Evolutionary conservation across 176 grass and related monocot genomes (phyloP), one percentile per base, ranked within the genome.

Genomic region (Elymus sibiricus): DNA sequence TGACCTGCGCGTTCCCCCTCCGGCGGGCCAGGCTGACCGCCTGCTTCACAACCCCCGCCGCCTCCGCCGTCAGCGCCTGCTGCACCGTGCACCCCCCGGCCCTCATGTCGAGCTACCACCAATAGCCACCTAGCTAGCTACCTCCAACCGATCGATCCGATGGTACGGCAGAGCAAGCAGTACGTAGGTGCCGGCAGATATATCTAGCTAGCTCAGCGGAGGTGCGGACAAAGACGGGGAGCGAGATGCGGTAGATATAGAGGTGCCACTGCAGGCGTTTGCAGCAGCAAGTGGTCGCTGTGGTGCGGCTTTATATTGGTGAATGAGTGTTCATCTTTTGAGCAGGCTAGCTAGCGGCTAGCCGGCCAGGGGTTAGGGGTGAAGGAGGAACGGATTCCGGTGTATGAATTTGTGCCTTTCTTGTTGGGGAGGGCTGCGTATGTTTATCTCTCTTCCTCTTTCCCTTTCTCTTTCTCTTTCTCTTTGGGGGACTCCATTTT

Each of bases 1-100:
- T 98, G 74, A 98, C 94, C 79, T 98, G 93, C 15, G 97, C 97
- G 53, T 96, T 95, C 31, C 97, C 94, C 70, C 97, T 80, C 17
- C 92, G 90, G 9, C 88, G 83, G 0, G 97, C 94, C 1, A 98
- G 88, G 76, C 44, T 93, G 59, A 96, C 91, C 17, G 94, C 94
- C 83, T 94, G 97, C 90, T 95, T 95, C 59, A 96, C 91, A 5
- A 89, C 89, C 3, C 80, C 78, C n/a, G 93, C 92, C 27, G 94
- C 93, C 62, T 90, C 96, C 22, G 84, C 85, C 22, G 96, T 89
- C 17, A 98, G 88, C 17, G 92, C 85, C 76, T 98, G 96, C 80
- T 95, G 93, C 81, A 95, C 90, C 25, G 92, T 94, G 88, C 94
- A 95, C 32, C 90, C 97, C 77, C 94, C 97, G 43, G 94, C 86